Evolutionary conservation across 2,329 filamentous ascomycete genomes (phyloP), one percentile per base, ranked within the genome.

Genomic region (Xylariaceae sp.): DNA sequence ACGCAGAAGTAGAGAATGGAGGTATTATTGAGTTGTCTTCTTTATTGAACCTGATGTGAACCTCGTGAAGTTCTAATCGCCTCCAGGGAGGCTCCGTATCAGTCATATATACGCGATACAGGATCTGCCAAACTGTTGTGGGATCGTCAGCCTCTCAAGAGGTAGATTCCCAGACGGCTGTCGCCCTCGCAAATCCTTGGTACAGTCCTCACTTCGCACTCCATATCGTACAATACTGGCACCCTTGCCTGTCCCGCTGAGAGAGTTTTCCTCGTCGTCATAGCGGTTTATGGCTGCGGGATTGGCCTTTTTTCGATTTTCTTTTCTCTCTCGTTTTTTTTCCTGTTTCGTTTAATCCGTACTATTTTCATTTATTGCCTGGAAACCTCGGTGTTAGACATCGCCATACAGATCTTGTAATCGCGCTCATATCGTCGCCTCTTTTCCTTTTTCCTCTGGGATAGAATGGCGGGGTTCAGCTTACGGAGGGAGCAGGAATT

Each of bases 401-500:
- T 45, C 11, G 4, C 17, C 13, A 13, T 54, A 18, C 8, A 37
- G n/a, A 18, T 1, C 0, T 34, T 17, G 5, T 5, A 10, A 7
- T 51, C 11, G n/a, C 5, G 37, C 37, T 39, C 10, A 15, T n/a
- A 5, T 39, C 23, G 9, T 30, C 13, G 23, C 17, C 2, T 4
- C 9, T 30, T 30, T 49, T 45, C 13, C 13, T 15, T 4, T 49
- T 49, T 30, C 47, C 13, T 18, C 17, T 4, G 8, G 47, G 3
- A 10, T 3, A 30, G 13, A 48, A 35, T 10, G 8, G 10, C 4
- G 11, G 48, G 44, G 34, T 10, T 23, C 30, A 17, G 51, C 80
- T 75, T 75, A 85, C 82, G 84, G 83, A 73, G 87, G 86, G 65
- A 89, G 79, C 60, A 89, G 80, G 68, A 83, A 77, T 71, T 89